Conservation (phyloP, 2,329 filamentous ascomycete species). For the Colletotrichum lentis region DNA sequence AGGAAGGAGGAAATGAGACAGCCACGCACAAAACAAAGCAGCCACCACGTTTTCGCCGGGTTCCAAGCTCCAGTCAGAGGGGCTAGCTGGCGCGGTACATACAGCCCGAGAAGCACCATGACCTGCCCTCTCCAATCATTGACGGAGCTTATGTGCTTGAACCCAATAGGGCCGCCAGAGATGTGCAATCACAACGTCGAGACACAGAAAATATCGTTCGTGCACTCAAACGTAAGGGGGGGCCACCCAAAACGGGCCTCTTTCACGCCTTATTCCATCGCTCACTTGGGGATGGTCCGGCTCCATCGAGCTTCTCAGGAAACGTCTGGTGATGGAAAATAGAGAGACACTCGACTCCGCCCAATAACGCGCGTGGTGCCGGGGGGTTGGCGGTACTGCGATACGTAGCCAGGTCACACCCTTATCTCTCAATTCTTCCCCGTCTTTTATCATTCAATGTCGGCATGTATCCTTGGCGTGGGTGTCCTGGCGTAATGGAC, state of each 20-base stretch:
- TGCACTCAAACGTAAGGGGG: conserved; percentile 29
- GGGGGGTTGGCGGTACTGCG: neutral
- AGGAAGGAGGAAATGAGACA: conserved; percentile 23
- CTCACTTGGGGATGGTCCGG: conserved; percentile 18
- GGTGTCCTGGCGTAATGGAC: neutral
- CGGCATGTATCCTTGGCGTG: neutral
- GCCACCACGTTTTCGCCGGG: conserved; percentile 34
- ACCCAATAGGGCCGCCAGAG: conserved; percentile 2
- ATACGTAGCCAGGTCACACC: neutral
- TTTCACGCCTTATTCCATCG: conserved; percentile 18
- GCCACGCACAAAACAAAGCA: conserved; percentile 4
- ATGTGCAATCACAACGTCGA: conserved; percentile 19
- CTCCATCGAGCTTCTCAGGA: neutral
- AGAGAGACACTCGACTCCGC: neutral
- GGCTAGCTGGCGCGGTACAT: conserved; percentile 14
- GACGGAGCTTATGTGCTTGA: neutral
- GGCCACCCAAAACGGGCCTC: conserved; percentile 13
- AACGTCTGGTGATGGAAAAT: conserved; percentile 3
- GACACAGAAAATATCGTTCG: conserved; percentile 11
- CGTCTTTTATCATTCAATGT: neutral
- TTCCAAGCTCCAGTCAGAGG: neutral
- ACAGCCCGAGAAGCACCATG: conserved; percentile 23
- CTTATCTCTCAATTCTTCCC: neutral
- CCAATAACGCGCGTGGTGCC: neutral
- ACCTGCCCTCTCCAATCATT: conserved; percentile 28